Conservation (phyloP, 1,284 basidiomycete genomes). For the Mycosarcoma mackinlayi region DNA sequence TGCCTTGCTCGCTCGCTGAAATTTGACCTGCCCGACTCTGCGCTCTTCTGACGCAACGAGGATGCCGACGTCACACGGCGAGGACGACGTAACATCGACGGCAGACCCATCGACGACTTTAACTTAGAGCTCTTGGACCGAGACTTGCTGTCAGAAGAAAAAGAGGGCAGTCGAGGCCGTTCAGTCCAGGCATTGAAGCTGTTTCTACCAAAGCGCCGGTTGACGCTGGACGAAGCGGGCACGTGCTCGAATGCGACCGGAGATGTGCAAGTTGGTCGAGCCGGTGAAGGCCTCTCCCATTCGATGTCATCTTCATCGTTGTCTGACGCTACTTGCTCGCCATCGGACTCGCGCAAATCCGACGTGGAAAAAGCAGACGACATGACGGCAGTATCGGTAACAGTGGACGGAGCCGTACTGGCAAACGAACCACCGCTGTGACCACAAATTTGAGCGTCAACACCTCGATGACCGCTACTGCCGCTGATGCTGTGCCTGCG, state of each 20-base stretch:
- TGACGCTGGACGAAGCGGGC: neutral
- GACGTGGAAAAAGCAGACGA: conserved; percentile 9
- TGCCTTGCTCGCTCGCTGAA: conserved; percentile 20
- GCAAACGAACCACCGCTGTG: conserved; percentile 8
- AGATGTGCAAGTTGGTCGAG: neutral
- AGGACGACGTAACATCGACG: conserved; percentile 9
- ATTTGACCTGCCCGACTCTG: conserved; percentile 3
- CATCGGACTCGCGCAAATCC: neutral
- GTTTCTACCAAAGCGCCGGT: neutral
- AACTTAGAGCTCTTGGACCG: neutral
- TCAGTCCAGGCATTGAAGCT: conserved; percentile 1
- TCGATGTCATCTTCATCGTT: conserved; percentile 24
- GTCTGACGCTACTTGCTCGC: conserved; percentile 1
- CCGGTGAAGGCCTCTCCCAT: conserved; percentile 9
- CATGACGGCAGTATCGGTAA: conserved; percentile 2
- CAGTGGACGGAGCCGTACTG: conserved; percentile 14
- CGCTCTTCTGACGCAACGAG: conserved; percentile 7
- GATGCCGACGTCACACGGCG: conserved; percentile 14
- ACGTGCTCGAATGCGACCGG: conserved; percentile 2
- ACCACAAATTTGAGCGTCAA: conserved; percentile 3
- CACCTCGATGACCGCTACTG: conserved; percentile 10
- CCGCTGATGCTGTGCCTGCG: conserved; percentile 22
- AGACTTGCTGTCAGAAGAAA: conserved; percentile 2
- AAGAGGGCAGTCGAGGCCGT: conserved; percentile 3
- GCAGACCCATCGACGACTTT: neutral